Base-by-base conservation (phyloP, 2,329 filamentous ascomycete genomes). In the Sporothrix schenckii region DNA sequence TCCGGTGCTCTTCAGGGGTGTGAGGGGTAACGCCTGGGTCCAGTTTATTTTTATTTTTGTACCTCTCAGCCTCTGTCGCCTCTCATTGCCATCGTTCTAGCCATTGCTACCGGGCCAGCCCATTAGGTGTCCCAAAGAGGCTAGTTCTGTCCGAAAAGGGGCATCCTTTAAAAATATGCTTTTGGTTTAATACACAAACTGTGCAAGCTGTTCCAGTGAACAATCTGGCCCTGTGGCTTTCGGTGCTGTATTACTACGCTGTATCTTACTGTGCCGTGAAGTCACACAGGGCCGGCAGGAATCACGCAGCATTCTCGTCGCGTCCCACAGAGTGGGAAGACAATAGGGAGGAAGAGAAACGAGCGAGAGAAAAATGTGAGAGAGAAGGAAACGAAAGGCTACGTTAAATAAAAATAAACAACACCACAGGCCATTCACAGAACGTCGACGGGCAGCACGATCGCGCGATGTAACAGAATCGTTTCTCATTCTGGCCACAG, bases 1-100 rank as follows among this genome's bases (percentile, higher is more conserved):
- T 68, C 34, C 47, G 69, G 44, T 65, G 58, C 50, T 44, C n/a
- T 69, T 58, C 68, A 70, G 71, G 70, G 70, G 70, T 70, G 60
- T 50, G 58, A 70, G 56, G 71, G 58, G 65, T 63, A 68, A 56
- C 65, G 65, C 56, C 68, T 39, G 44, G 61, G 47, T 56, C 39
- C 47, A 19, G 30, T 68, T 60, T 69, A 50, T 60, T 69, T 50
- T 60, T 71, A 52, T 68, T 68, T 68, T 68, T 58, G 61, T 71
- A n/a, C 24, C 63, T 65, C 49, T 44, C 27, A 30, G 27, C 27
- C 3, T 24, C 24, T 1, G 34, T 49, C 34, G 34, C 60, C 30
- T 41, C 34, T 44, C 21, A n/a, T 34, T 34, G 39, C 66, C 44
- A 53, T 63, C 67, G 44, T 63, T 63, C 56, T 61, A 54, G 41